Percentiles rank a stretch among this genome's conserved stretches.
Conservation (phyloP, 2,329 filamentous ascomycete species). For the Nigrospora osmanthi region DNA sequence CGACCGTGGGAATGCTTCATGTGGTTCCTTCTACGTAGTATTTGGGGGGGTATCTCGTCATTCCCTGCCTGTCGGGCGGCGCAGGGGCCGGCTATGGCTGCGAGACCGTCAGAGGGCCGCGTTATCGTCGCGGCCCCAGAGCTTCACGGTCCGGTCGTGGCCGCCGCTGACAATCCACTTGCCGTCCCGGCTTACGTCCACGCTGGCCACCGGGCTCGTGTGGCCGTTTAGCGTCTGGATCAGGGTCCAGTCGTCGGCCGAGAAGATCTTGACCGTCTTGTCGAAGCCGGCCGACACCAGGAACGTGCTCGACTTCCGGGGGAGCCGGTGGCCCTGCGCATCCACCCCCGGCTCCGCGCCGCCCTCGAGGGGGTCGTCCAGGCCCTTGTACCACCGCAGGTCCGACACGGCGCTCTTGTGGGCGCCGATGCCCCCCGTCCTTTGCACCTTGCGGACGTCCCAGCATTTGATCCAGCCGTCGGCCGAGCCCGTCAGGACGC, state of each 20-base stretch:
- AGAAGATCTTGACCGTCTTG: constrained; percentile 91
- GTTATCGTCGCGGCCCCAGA: constrained; percentile 84
- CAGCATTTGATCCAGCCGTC: constrained; percentile 98
- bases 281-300: constrained; percentile 90
- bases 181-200: constrained; percentile 78
- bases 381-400: constrained; percentile 86
- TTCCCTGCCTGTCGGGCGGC: too few relatives aligned
- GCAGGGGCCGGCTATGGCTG: too few relatives aligned
- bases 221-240: constrained; percentile 85
- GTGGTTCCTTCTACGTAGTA: too few relatives aligned
- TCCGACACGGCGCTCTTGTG: constrained; percentile 90
- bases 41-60: too few relatives aligned
- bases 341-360: constrained; percentile 47
- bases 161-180: constrained; percentile 93
- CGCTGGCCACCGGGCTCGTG: constrained; percentile 83
- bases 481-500: constrained; percentile 85
- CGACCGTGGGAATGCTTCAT: too few relatives aligned
- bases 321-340: constrained; percentile 57
- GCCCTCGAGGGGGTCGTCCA: constrained; percentile 63
- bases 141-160: constrained; percentile 89
- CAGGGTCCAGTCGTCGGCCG: constrained; percentile 89
- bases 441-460: constrained; percentile 86
- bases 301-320: constrained; percentile 86
- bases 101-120: constrained; percentile 33
- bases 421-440: constrained; percentile 78